Evolutionary conservation across 108 stramenopile genomes (phyloP).

Genomic region (Aurantiochytrium sp.): DNA sequence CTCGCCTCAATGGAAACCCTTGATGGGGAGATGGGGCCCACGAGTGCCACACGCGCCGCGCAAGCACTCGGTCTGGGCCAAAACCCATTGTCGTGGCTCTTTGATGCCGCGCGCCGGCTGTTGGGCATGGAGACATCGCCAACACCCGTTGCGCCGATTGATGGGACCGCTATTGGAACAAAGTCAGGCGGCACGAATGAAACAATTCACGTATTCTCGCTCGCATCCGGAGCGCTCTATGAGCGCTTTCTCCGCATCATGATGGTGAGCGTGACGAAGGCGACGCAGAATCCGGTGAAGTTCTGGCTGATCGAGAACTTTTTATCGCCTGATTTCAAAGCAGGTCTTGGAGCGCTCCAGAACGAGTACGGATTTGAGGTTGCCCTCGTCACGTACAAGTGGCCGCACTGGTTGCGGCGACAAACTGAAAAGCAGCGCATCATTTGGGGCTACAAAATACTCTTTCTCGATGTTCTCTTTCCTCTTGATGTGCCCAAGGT

Average conservation of each 20-base stretch:
- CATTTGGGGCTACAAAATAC: constrained; percentile 99
- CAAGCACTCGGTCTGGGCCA: too few relatives aligned
- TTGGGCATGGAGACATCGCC: too few relatives aligned
- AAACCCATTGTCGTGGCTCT: too few relatives aligned
- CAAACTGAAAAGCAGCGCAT: constrained; percentile 97
- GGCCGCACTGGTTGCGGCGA: constrained; percentile 94
- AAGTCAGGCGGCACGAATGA: constrained; percentile 38
- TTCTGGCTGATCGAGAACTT: constrained; percentile 98
- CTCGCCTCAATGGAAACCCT: neutral
- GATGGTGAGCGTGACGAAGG: constrained; percentile 94
- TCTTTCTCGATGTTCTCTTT: constrained; percentile 97
- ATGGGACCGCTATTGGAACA: too few relatives aligned
- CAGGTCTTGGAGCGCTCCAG: constrained; percentile 66
- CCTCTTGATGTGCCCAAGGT: constrained; percentile 89
- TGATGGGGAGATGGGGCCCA: constrained; percentile 1
- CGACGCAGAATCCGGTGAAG: constrained; percentile 82
- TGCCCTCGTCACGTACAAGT: constrained; percentile 79
- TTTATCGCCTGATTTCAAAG: constrained; percentile 83
- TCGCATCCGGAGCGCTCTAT: constrained; percentile 94
- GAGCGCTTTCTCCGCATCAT: constrained; percentile 94
- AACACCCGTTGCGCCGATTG: too few relatives aligned
- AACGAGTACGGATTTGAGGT: constrained; percentile 49
- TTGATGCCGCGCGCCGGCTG: too few relatives aligned
- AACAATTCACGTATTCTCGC: constrained; percentile 86
- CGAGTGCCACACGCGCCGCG: too few relatives aligned